phyloP scores from a whole-genome alignment of 805 yeast species.

The Kurtzmaniella cleridarum region DNA sequence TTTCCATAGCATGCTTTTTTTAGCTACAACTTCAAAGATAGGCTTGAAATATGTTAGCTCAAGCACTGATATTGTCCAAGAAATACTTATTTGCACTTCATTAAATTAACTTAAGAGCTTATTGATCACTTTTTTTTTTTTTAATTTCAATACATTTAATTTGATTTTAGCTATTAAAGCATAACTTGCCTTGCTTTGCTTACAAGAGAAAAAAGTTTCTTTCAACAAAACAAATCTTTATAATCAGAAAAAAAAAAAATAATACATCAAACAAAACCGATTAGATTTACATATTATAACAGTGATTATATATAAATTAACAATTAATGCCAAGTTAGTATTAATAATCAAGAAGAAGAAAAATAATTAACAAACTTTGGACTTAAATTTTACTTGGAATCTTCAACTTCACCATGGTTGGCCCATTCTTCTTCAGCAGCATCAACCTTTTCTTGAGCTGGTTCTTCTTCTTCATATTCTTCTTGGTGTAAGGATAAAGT shows the following conservation, averaged over 20 bases:
- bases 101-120: too few species aligned
- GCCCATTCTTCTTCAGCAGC: conserved; percentile 52
- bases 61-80: neutral
- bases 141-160: too few species aligned
- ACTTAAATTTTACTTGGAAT: conserved; percentile 4
- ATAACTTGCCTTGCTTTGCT: too few species aligned
- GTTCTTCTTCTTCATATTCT: conserved; percentile 44
- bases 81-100: neutral
- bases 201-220: too few species aligned
- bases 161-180: too few species aligned
- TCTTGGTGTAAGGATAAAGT: conserved; percentile 65
- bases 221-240: too few species aligned
- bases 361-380: too few species aligned
- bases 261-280: neutral
- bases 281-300: neutral
- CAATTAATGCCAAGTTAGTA: neutral
- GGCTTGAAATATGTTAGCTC: neutral
- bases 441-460: conserved; percentile 46
- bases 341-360: neutral
- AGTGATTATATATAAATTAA: neutral
- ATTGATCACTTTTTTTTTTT: too few species aligned
- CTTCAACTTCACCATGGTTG: conserved; percentile 29
- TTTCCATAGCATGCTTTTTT: conserved; percentile 20
- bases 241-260: too few species aligned
- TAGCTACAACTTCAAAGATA: conserved; percentile 13